Evolutionary conservation across 495 filamentous ascomycete genomes (phyloP).

Genomic region (Penicillium maclennaniae): DNA sequence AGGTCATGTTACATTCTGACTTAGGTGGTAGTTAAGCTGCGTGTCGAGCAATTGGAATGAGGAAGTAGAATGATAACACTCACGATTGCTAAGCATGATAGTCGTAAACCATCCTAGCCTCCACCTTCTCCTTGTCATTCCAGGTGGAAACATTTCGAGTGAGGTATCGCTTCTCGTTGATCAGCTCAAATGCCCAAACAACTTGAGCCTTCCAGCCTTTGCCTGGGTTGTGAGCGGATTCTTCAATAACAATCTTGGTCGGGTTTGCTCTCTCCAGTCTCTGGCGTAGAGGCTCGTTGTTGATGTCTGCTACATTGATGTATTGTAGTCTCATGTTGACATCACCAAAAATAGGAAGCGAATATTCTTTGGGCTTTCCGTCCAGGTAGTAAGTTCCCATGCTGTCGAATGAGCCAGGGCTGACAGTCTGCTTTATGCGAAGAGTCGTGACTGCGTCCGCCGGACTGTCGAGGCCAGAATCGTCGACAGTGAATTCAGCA

Average conservation of each 20-base stretch:
- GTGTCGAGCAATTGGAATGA: neutral
- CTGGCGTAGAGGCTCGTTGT: conserved; percentile 9
- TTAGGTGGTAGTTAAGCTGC: too few species aligned
- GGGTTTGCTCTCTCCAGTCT: neutral
- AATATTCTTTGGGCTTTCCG: conserved; percentile 5
- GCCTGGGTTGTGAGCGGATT: conserved; percentile 10
- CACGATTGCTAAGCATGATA: neutral
- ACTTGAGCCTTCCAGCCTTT: conserved; percentile 19
- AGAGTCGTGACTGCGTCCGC: conserved; percentile 6
- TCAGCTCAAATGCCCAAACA: conserved; percentile 19
- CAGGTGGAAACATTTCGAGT: conserved; percentile 35
- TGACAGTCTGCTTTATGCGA: conserved; percentile 15
- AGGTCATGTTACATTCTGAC: too few species aligned
- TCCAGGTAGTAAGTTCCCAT: conserved; percentile 9
- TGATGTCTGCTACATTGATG: neutral
- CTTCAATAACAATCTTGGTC: conserved; percentile 13
- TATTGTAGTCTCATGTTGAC: conserved; percentile 13
- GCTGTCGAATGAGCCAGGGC: conserved; percentile 17
- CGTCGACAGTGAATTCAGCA: neutral
- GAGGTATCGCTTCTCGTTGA: conserved; percentile 11
- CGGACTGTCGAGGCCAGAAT: neutral
- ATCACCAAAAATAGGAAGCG: conserved; percentile 21
- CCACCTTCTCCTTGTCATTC: conserved; percentile 37
- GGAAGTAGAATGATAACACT: neutral
- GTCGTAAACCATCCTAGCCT: conserved; percentile 12